These are phyloP conservation scores for Dissoconium aciculare DNA, from an alignment of 2,329 filamentous ascomycete genomes.

Conservation along the genomic window DNA sequence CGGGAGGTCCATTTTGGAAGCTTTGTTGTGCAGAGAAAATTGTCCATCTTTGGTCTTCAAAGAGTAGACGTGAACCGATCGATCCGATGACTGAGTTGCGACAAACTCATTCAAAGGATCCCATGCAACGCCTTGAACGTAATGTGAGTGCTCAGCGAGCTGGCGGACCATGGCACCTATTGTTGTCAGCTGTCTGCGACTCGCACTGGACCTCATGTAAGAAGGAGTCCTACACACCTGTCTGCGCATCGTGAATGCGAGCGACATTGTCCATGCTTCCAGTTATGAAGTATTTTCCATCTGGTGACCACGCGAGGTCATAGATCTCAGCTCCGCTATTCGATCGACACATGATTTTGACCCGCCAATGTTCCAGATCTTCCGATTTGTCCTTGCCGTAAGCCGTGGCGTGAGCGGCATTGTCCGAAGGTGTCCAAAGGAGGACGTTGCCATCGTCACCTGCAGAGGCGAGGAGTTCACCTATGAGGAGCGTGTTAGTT, in stretches of 20 bases:
- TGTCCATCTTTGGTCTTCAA: conserved; percentile 93
- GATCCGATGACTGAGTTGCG: conserved; percentile 92
- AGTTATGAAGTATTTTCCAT: conserved; percentile 89
- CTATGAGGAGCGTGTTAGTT: no score
- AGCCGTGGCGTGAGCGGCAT: conserved; percentile 42
- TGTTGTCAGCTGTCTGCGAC: not conserved
- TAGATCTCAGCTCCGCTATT: conserved; percentile 84
- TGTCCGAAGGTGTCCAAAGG: conserved; percentile 83
- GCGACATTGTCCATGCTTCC: conserved; percentile 99
- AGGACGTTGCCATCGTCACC: conserved; percentile 96
- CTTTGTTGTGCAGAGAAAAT: conserved; percentile 70
- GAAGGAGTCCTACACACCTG: conserved; percentile 42
- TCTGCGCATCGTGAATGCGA: conserved; percentile 87
- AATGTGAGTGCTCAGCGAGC: conserved; percentile 94
- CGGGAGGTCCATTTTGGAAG: conserved; percentile 88
- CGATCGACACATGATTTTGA: conserved; percentile 95
- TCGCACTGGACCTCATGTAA: conserved; percentile 6
- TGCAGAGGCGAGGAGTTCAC: conserved; percentile 83
- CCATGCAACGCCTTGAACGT: conserved; percentile 96
- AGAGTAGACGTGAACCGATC: conserved; percentile 94
- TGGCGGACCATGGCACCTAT: conserved; percentile 61
- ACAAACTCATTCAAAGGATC: conserved; percentile 97
- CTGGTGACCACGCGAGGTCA: conserved; percentile 97
- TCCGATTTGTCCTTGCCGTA: conserved; percentile 77
- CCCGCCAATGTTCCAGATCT: conserved; percentile 92